Conservation (phyloP, 345 rosid genomes). For the Iberis pinnata region DNA sequence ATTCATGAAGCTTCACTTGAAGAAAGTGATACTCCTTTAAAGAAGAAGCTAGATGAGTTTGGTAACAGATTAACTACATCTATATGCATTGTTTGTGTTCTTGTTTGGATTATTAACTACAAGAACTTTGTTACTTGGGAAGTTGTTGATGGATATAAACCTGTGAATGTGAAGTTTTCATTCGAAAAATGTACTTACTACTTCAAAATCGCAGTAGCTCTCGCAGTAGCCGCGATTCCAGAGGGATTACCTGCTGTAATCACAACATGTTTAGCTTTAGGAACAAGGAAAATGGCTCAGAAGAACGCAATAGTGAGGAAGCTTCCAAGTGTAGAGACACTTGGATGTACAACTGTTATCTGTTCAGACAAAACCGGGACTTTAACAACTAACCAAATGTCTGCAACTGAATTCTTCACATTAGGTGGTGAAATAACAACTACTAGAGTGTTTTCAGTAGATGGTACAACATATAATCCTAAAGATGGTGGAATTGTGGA, state of each 20-base stretch:
- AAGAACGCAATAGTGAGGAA: constrained; percentile 83
- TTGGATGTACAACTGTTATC: constrained; percentile 95
- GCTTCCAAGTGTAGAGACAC: constrained; percentile 92
- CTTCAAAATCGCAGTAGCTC: constrained; percentile 90
- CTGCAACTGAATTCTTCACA: constrained; percentile 73
- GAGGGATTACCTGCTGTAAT: constrained; percentile 97
- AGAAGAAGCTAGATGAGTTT: constrained; percentile 85
- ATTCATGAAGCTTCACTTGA: constrained; percentile 80
- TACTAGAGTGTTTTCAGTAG: constrained; percentile 51
- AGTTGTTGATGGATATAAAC: constrained; percentile 57
- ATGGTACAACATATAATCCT: constrained; percentile 96
- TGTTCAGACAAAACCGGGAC: constrained; percentile 97
- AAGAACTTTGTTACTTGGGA: constrained; percentile 79
- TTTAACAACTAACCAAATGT: constrained; percentile 90
- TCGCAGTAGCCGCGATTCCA: constrained; percentile 93
- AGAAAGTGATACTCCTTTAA: constrained; percentile 79
- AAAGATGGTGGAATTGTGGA: constrained; percentile 83
- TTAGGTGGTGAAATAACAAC: constrained; percentile 57
- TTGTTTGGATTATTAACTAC: constrained; percentile 80
- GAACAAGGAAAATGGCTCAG: constrained; percentile 93
- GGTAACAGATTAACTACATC: constrained; percentile 67
- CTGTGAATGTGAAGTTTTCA: constrained; percentile 56
- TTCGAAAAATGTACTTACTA: constrained; percentile 88
- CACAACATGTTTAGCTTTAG: constrained; percentile 79
- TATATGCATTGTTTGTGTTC: constrained; percentile 68